These are phyloP conservation scores for Aspergillus oerlinghausenensis DNA, from an alignment of 2,329 filamentous ascomycete species.

Conservation along the genomic window DNA sequence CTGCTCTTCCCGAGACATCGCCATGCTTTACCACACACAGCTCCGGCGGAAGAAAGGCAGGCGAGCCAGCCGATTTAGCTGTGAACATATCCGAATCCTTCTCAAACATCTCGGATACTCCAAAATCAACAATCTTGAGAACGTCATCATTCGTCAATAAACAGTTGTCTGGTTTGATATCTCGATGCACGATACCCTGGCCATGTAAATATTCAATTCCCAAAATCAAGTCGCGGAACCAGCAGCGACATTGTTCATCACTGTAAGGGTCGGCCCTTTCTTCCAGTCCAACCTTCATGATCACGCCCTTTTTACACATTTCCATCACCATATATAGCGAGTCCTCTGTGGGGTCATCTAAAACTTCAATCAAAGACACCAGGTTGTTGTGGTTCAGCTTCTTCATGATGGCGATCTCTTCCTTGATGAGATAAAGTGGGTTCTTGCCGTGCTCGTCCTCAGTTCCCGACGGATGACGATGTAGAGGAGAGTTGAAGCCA, in stretches of 20 bases:
- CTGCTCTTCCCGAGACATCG: conserved; percentile 80
- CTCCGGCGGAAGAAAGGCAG: conserved; percentile 90
- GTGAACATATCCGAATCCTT: conserved; percentile 84
- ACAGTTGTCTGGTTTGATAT: conserved; percentile 97
- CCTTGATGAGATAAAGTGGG: conserved; percentile 80
- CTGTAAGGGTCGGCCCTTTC: conserved; percentile 77
- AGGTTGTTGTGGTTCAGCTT: conserved; percentile 92
- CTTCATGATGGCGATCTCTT: conserved; percentile 99
- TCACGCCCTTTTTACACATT: conserved; percentile 96
- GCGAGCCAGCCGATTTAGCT: conserved; percentile 87
- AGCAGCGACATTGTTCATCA: conserved; percentile 76
- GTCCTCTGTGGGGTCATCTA: conserved; percentile 93
- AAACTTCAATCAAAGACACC: conserved; percentile 87
- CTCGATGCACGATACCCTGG: conserved; percentile 89
- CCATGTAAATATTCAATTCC: conserved; percentile 95
- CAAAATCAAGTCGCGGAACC: conserved; percentile 91
- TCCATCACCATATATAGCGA: conserved; percentile 98
- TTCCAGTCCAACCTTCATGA: conserved; percentile 92
- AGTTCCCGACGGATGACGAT: conserved; percentile 53
- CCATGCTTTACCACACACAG: conserved; percentile 82
- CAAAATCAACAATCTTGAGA: conserved; percentile 97
- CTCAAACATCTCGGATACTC: conserved; percentile 98
- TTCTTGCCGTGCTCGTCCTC: conserved; percentile 57
- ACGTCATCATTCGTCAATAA: conserved; percentile 84
- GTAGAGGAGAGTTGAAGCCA: conserved; percentile 60